These are phyloP conservation scores for Aaosphaeria arxii DNA, from an alignment of 2,329 filamentous ascomycete species.

Conservation along the genomic window DNA sequence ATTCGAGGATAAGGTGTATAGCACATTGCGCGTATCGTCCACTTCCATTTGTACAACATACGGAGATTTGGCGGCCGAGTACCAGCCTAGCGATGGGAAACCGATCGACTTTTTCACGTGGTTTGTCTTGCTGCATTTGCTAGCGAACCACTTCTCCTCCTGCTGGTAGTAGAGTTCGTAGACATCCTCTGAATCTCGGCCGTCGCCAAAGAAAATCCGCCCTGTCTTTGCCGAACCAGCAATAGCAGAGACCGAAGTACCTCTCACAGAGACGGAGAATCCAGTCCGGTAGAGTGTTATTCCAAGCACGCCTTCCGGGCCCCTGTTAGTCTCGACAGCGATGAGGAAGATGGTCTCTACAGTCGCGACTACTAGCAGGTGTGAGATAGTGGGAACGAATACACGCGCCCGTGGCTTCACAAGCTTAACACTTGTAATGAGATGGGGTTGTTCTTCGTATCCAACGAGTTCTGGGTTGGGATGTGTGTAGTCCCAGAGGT, in stretches of 20 bases:
- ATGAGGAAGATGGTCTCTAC: constrained; percentile 80
- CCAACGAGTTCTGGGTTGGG: constrained; percentile 89
- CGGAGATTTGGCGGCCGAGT: constrained; percentile 46
- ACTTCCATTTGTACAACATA: constrained; percentile 75
- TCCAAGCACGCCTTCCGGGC: constrained; percentile 64
- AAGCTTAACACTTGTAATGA: constrained; percentile 87
- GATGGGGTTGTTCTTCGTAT: constrained; percentile 83
- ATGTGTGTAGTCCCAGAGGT: constrained; percentile 96
- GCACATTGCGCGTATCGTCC: constrained; percentile 81
- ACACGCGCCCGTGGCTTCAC: constrained; percentile 82
- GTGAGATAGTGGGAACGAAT: constrained; percentile 80
- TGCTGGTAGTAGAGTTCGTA: constrained; percentile 96
- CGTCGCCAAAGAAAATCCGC: constrained; percentile 83
- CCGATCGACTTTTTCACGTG: constrained; percentile 73
- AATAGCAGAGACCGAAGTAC: constrained; percentile 74
- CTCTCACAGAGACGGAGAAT: constrained; percentile 75
- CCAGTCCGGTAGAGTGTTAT: constrained; percentile 85
- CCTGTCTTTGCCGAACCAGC: constrained; percentile 74
- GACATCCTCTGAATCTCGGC: constrained; percentile 76
- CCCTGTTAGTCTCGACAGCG: constrained; percentile 69
- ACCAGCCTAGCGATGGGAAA: constrained; percentile 46
- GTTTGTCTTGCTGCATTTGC: constrained; percentile 81
- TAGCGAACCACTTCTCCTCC: constrained; percentile 95
- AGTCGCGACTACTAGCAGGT: constrained; percentile 87
- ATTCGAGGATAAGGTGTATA: constrained; percentile 85